Conservation (phyloP, 768 basidiomycete genomes). For the Strobilomyces dryophilus region DNA sequence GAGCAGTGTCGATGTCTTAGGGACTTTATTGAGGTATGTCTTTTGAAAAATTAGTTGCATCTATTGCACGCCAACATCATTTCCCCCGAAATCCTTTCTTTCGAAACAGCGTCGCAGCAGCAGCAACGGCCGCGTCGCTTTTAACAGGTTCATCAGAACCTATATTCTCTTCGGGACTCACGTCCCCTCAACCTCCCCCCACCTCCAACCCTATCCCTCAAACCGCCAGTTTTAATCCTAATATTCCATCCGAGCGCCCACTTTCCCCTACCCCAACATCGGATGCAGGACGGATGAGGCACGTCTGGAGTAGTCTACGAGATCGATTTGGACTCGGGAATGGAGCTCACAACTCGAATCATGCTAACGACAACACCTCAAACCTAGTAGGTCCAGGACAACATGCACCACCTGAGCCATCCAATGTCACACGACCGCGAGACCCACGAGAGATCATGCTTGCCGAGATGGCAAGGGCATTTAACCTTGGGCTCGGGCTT, state of each 20-base stretch:
- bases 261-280: slow-evolving; percentile 41
- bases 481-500: slow-evolving; percentile 66
- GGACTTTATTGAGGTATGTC: slow-evolving; percentile 72
- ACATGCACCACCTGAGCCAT: slow-evolving; percentile 4
- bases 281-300: slow-evolving; percentile 46
- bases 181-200: slow-evolving; percentile 30
- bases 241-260: slow-evolving; percentile 29
- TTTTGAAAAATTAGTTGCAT: neutral
- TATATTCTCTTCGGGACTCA: slow-evolving; percentile 55
- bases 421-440: slow-evolving; percentile 13
- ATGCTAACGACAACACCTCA: slow-evolving; percentile 8
- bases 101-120: slow-evolving; percentile 72
- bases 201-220: slow-evolving; percentile 13
- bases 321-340: slow-evolving; percentile 58
- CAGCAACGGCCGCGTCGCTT: slow-evolving; percentile 84
- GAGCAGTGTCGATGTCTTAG: slow-evolving; percentile 77
- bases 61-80: neutral
- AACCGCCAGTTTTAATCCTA: slow-evolving; percentile 8
- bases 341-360: slow-evolving; percentile 13
- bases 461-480: slow-evolving; percentile 77
- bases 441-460: slow-evolving; percentile 71
- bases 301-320: slow-evolving; percentile 64
- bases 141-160: slow-evolving; percentile 69
- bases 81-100: neutral
- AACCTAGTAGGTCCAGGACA: slow-evolving; percentile 8